These are phyloP conservation scores for Zhuliangozyma blackwelliae DNA, from an alignment of 1,139 yeast species.

Conservation along the genomic window DNA sequence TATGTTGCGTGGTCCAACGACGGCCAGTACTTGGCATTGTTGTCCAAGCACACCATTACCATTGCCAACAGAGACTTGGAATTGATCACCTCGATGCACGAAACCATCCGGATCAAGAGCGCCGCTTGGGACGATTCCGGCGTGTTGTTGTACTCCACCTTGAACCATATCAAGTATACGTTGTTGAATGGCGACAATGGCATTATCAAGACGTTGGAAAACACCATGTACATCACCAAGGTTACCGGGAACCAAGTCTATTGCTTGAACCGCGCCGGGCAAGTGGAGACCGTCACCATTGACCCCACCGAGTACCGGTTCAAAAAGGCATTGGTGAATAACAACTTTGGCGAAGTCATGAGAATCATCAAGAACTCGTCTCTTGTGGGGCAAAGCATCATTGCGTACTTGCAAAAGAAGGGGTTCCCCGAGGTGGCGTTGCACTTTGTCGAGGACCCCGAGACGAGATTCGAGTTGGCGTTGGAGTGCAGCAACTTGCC, in stretches of 20 bases:
- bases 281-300: constrained; percentile 70
- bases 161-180: constrained; percentile 93
- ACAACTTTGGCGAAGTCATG: constrained; percentile 87
- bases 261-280: constrained; percentile 82
- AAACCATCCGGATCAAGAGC: constrained; percentile 93
- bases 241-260: constrained; percentile 69
- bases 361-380: constrained; percentile 85
- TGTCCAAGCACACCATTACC: constrained; percentile 90
- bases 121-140: constrained; percentile 98
- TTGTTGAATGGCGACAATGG: constrained; percentile 93
- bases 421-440: constrained; percentile 95
- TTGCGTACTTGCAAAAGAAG: constrained; percentile 88
- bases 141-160: constrained; percentile 85
- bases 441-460: constrained; percentile 95
- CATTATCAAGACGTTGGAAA: constrained; percentile 85
- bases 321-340: constrained; percentile 86
- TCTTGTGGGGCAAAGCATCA: constrained; percentile 94
- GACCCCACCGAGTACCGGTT: constrained; percentile 98
- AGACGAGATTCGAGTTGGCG: constrained; percentile 92
- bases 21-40: constrained; percentile 81
- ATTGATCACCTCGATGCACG: constrained; percentile 82
- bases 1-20: constrained; percentile 87
- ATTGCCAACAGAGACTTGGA: constrained; percentile 79
- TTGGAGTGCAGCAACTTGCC: constrained; percentile 86
- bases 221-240: constrained; percentile 80